phyloP scores from a whole-genome alignment of 2,329 filamentous ascomycete genomes.

The Neofusicoccum kwambonambiense region DNA sequence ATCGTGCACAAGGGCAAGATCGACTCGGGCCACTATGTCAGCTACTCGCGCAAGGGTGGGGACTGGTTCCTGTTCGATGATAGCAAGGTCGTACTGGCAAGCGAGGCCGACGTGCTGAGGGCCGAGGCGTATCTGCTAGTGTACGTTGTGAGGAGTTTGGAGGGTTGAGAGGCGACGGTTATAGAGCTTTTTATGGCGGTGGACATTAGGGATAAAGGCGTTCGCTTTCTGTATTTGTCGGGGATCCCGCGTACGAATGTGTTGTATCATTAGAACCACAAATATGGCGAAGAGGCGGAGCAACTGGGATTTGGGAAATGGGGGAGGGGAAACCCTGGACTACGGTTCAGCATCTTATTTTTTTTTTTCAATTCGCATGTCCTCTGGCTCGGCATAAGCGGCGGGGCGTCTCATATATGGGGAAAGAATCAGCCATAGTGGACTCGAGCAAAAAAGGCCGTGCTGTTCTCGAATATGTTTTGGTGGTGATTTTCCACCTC shows the following conservation, averaged over 20 bases:
- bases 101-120: conserved; percentile 78
- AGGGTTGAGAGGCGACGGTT: conserved; percentile 8
- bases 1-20: conserved; percentile 93
- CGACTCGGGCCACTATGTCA: conserved; percentile 87
- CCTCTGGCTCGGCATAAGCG: not conserved
- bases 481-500: too few species aligned
- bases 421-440: too few species aligned
- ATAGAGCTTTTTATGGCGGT: too few species aligned
- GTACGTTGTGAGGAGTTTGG: conserved; percentile 52
- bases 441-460: too few species aligned
- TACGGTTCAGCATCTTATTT: not conserved
- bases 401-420: not conserved
- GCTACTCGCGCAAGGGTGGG: conserved; percentile 80
- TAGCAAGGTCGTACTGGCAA: conserved; percentile 82
- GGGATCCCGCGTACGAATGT: not conserved
- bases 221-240: too few species aligned
- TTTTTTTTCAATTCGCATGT: not conserved
- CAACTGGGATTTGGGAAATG: not conserved
- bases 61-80: conserved; percentile 97
- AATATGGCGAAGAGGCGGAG: not conserved
- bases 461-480: too few species aligned
- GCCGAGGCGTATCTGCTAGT: conserved; percentile 90
- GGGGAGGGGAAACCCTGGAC: not conserved
- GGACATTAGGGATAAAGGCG: too few species aligned
- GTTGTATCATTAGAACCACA: not conserved